Evolutionary conservation across 306 rosid genomes (phyloP).

Genomic region (Vigna trinervia): DNA sequence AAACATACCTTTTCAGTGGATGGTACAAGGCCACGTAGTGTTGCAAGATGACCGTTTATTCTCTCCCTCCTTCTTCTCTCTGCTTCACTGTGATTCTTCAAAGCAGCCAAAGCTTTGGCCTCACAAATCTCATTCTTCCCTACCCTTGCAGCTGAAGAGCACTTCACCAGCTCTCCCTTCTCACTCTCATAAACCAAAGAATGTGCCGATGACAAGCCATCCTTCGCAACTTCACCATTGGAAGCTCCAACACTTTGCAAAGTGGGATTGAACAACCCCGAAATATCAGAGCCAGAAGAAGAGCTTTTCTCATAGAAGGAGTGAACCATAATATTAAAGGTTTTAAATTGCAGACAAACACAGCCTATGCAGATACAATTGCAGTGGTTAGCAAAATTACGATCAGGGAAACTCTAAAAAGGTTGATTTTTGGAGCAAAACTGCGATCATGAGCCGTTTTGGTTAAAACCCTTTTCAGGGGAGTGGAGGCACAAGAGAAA

Average conservation of each 20-base stretch:
- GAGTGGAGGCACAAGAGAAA: conserved; percentile 23
- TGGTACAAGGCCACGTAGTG: conserved; percentile 76
- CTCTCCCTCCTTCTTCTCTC: conserved; percentile 92
- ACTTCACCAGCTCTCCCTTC: conserved; percentile 68
- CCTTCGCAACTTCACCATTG: conserved; percentile 33
- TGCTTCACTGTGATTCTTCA: conserved; percentile 89
- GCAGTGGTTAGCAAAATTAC: not conserved
- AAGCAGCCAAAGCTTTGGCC: conserved; percentile 71
- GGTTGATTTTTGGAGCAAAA: not conserved
- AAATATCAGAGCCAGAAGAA: conserved; percentile 46
- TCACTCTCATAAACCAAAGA: conserved; percentile 64
- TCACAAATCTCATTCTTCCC: conserved; percentile 66
- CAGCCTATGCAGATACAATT: not conserved
- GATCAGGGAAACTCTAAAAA: not conserved
- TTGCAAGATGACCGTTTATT: conserved; percentile 80
- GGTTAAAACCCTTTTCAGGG: not conserved
- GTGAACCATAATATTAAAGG: conserved; percentile 48
- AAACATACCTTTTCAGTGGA: conserved; percentile 64
- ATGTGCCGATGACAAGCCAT: conserved; percentile 49
- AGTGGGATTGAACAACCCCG: conserved; percentile 47
- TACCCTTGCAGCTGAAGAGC: conserved; percentile 48
- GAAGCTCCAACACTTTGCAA: conserved; percentile 39
- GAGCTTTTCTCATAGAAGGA: conserved; percentile 45
- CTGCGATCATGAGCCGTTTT: not conserved
- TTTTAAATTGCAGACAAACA: not conserved